Evolutionary conservation across 257 asterid species (phyloP), one percentile per base, ranked within the genome.

Genomic region (Pogostemon cablin): DNA sequence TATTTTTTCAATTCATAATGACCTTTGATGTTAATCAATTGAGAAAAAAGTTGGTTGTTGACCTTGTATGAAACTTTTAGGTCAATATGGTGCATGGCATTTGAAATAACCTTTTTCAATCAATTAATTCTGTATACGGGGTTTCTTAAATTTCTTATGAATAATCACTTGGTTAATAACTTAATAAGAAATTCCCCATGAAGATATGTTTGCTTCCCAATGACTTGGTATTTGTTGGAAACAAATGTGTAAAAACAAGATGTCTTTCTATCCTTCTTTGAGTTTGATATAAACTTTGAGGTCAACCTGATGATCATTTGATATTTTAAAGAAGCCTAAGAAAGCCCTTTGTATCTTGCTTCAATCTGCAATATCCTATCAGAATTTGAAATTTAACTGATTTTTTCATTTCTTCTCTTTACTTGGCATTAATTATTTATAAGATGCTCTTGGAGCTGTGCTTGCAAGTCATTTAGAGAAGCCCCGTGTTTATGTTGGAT

Each of bases 401-500:
- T 15, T 15, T 64, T 72, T 60, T 72, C 72, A 54, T 12, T 63
- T 62, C 2, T 66, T 65, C 59, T 69, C 44, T 49, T 67, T 71
- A 57, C 60, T 54, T 46, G 8, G 5, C 41, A 55, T 67, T 73
- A 43, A 25, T 65, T 62, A 77, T 20, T 77, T 62, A 43, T 63
- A 83, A 92, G 97, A 93, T 82, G 86, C 88, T 73, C 90, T 92
- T 71, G 96, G 91, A 63, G 67, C 90, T 37, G 85, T 84, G 69
- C 93, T 93, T 66, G 79, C 95, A 42, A 84, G 83, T 75, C 86
- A 90, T 82, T 78, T 88, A 85, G 92, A 88, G 67, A 87, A 90
- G 80, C 87, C 87, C 72, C 93, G 84, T 57, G 88, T 65, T 57
- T 93, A 93, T 81, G 77, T 93, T 65, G 97, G 98, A 67, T 93